A percentile compares a stretch with the other conserved stretches of the same genome.
Evolutionary conservation across 495 filamentous ascomycete species (phyloP).

Genomic region (Cercophora scortea): DNA sequence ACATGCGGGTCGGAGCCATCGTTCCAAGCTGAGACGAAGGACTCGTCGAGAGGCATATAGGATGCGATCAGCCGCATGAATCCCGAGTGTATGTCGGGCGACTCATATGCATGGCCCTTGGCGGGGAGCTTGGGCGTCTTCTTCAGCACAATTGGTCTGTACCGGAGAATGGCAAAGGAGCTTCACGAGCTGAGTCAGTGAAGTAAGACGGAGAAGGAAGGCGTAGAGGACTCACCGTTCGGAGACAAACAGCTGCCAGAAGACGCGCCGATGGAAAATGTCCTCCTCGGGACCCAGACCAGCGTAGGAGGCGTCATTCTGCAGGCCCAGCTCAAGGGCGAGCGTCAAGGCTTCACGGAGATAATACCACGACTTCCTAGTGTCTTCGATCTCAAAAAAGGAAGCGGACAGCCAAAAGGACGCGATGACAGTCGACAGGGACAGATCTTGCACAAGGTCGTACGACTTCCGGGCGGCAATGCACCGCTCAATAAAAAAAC

Average conservation of each 20-base stretch:
- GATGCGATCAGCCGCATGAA: constrained; percentile 49
- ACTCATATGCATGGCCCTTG: constrained; percentile 39
- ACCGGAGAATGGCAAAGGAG: constrained; percentile 35
- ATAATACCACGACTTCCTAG: constrained; percentile 48
- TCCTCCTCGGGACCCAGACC: constrained; percentile 37
- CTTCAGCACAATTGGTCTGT: constrained; percentile 48
- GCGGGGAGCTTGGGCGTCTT: constrained; percentile 36
- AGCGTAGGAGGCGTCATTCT: constrained; percentile 48
- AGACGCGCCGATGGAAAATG: constrained; percentile 48
- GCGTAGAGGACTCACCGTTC: constrained; percentile 35
- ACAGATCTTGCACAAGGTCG: constrained; percentile 25
- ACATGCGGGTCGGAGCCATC: constrained; percentile 18
- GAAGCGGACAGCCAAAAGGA: constrained; percentile 28
- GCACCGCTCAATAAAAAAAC: constrained; percentile 29
- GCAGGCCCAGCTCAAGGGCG: constrained; percentile 50
- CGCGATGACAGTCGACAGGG: constrained; percentile 21
- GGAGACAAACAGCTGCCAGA: constrained; percentile 58
- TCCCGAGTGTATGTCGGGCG: constrained; percentile 39
- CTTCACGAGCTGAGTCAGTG: not conserved
- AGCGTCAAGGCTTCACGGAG: constrained; percentile 55
- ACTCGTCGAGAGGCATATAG: constrained; percentile 28
- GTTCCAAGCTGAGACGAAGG: constrained; percentile 30
- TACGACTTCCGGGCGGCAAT: constrained; percentile 22
- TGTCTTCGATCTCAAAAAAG: constrained; percentile 27
- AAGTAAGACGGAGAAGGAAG: not conserved